Base-by-base conservation (phyloP, 306 rosid species). In the Vigna unguiculata region DNA sequence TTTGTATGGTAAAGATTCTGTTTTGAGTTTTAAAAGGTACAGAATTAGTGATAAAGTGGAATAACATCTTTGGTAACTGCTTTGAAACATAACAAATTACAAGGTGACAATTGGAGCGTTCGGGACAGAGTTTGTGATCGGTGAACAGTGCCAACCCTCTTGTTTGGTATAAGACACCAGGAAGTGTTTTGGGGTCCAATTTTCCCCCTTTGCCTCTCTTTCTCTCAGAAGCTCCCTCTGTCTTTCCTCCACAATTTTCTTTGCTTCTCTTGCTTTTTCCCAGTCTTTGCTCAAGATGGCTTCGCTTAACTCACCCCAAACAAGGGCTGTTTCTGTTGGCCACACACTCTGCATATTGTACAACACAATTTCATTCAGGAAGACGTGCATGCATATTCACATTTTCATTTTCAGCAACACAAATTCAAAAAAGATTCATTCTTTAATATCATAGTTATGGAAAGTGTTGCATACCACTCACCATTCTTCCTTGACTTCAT, bases 121-220 rank as follows among this genome's bases (percentile, higher is more conserved):
- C 9, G 91, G 90, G 54, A 89, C 96, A 68, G 66, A n/a, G 13
- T 77, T 84, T 10, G 75, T 86, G 61, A 89, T 82, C 2, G 98
- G 93, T 70, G 91, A 79, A 79, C 93, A 89, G 7, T 81, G 82
- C 96, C 93, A 91, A 0, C 91, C 96, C 16, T 60, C 74, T 78
- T 88, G 90, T 66, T 87, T 79, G 47, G 40, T 82, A n/a, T 79
- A 62, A 49, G 88, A 72, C 28, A 89, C 86, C 14, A 8, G 68
- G 60, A 91, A 93, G 83, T 91, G 91, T 74, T 84, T 86, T 2
- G 95, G 91, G 67, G 55, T 21, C 95, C 98, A 91, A 62, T 63
- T 77, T 74, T 85, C 85, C 4, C 86, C 83, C 40, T 22, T 85
- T 45, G 86, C 66, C 49, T 74, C 82, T 74, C 88, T 90, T 28